Base-by-base conservation (phyloP, 1,284 basidiomycete species). In the Phellopilus nigrolimitatus region DNA sequence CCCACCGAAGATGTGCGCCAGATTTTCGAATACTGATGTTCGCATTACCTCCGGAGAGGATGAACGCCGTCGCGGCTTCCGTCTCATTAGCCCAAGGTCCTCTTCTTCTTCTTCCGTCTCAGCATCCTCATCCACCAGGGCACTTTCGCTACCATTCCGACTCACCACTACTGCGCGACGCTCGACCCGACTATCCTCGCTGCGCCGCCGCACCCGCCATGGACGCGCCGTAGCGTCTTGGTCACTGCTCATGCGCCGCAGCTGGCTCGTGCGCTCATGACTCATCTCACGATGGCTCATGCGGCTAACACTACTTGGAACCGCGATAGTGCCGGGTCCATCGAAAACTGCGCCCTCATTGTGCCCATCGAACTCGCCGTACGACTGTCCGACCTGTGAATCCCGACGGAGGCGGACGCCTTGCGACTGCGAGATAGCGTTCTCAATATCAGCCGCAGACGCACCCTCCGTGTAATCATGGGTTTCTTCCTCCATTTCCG, bases 381-480 rank as follows among this genome's bases (percentile, higher is more conserved):
- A 80, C 31, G 73, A 68, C 22, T 65, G 66, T 60, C 76, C 79
- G 59, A 77, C 72, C 47, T 81, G 78, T 3, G 88, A 88, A 60
- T 86, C 80, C n/a, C 80, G 75, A 36, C 84, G 74, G 22, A 76
- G 65, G 36, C 68, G 70, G 56, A 71, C 78, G 7, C 46, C 40
- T 13, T 44, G 45, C 17, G 54, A 31, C 34, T 54, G 47, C 33
- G 71, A 68, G 25, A 82, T 60, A 15, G 76, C 87, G 56, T 72
- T 65, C 53, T 76, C 66, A 47, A 91, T 88, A 56, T 90, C 88
- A 33, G 80, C 70, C 7, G 79, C 72, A n/a, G 84, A 84, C 31
- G 88, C 88, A 33, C 88, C 88, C 60, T 91, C 88, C 3, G 88
- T 90, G 64, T 91, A 91, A 69, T 91, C 88, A 60, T 84, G 60